Evolutionary conservation across 768 basidiomycete genomes (phyloP).

Genomic region (Dacryopinax primogenitus): DNA sequence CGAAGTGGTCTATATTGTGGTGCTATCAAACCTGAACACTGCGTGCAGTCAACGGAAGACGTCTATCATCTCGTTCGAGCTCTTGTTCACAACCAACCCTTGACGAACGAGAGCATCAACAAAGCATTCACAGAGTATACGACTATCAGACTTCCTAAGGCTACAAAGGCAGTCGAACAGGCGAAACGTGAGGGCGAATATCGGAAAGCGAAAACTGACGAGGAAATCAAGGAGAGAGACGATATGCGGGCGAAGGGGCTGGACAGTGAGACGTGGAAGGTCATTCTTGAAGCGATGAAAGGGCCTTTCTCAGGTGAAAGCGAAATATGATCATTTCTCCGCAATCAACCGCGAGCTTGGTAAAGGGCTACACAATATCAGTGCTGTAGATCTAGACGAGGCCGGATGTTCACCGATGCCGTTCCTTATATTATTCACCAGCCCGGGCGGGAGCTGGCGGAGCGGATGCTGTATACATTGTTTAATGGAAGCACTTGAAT

Average conservation of each 20-base stretch:
- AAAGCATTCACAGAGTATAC: conserved; percentile 29
- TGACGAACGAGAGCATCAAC: conserved; percentile 23
- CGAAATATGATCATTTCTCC: too few species aligned
- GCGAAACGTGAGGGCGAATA: conserved; percentile 25
- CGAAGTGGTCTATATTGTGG: not conserved
- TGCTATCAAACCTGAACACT: not conserved
- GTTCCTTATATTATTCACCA: too few species aligned
- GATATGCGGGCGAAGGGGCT: conserved; percentile 17
- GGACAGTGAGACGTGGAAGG: not conserved
- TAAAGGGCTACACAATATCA: too few species aligned
- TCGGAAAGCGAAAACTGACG: conserved; percentile 27
- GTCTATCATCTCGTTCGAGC: conserved; percentile 28
- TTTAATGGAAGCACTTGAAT: too few species aligned
- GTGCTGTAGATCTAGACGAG: too few species aligned
- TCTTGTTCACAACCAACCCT: conserved; percentile 27
- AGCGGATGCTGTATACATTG: too few species aligned
- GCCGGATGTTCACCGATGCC: too few species aligned
- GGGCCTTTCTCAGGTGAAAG: not conserved
- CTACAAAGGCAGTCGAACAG: conserved; percentile 28
- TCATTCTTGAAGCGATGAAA: not conserved
- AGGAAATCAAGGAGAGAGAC: conserved; percentile 26
- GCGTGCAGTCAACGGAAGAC: conserved; percentile 24
- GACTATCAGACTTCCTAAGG: conserved; percentile 27
- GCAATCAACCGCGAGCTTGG: too few species aligned
- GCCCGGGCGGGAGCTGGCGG: too few species aligned